phyloP scores from a whole-genome alignment of 345 rosid genomes.

The Schrenkiella parvula region DNA sequence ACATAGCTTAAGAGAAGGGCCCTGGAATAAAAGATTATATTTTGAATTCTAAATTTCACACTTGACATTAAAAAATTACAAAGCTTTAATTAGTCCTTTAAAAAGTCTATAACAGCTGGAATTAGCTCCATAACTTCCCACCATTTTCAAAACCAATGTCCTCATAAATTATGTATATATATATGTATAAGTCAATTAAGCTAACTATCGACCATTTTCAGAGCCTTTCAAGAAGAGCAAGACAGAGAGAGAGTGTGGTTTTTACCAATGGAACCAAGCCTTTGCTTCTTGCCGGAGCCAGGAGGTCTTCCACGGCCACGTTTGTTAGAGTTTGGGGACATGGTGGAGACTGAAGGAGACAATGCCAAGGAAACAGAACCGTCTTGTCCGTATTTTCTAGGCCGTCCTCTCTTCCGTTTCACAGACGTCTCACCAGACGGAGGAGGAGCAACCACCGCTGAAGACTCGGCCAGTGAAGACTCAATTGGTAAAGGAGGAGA shows the following conservation, averaged over 20 bases:
- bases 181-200: not conserved
- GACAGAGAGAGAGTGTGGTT: not conserved
- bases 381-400: conserved; percentile 82
- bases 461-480: conserved; percentile 46
- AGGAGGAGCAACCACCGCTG: conserved; percentile 46
- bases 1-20: not conserved
- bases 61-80: conserved; percentile 17
- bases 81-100: not conserved
- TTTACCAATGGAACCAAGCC: conserved; percentile 63
- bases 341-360: conserved; percentile 43
- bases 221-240: not conserved
- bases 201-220: not conserved
- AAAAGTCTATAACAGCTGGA: conserved; percentile 1
- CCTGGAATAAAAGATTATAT: conserved; percentile 10
- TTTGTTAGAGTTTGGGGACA: conserved; percentile 58
- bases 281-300: conserved; percentile 81
- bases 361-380: conserved; percentile 78
- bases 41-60: not conserved
- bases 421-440: conserved; percentile 43
- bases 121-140: conserved; percentile 8
- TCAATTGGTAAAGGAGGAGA: conserved; percentile 43
- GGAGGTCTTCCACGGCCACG: conserved; percentile 95
- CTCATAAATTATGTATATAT: conserved; percentile 5
- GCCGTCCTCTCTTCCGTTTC: conserved; percentile 88
- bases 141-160: not conserved